phyloP scores from a whole-genome alignment of 176 grass and related monocot genomes.

The Coix lacrymajobi region DNA sequence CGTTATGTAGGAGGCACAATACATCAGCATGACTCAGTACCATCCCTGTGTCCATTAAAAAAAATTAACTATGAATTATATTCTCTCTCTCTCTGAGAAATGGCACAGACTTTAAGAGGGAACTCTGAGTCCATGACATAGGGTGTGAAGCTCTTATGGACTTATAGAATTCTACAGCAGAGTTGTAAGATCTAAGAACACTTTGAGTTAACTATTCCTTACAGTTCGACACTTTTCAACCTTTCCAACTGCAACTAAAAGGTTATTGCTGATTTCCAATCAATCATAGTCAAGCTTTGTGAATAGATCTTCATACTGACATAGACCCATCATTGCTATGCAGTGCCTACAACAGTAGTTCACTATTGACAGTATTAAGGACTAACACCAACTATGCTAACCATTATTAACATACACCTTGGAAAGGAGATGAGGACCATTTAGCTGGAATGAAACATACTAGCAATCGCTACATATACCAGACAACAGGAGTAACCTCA shows the following conservation, averaged over 20 bases:
- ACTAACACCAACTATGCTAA: conserved; percentile 21
- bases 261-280: neutral
- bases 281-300: neutral
- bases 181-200: conserved; percentile 28
- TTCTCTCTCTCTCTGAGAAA: neutral
- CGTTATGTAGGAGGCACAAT: neutral
- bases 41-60: neutral
- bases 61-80: neutral
- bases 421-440: conserved; percentile 22
- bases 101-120: neutral
- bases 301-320: conserved; percentile 5
- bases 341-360: neutral
- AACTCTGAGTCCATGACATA: neutral
- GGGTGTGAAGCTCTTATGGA: neutral
- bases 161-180: conserved; percentile 10
- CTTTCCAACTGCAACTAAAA: conserved; percentile 6
- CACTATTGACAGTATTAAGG: conserved; percentile 14
- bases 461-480: neutral
- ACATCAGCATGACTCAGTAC: neutral
- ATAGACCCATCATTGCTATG: neutral
- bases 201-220: conserved; percentile 10
- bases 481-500: conserved; percentile 30
- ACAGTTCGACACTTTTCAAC: neutral
- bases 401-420: conserved; percentile 18
- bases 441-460: neutral